These are phyloP conservation scores for Ramalina intermedia DNA, from an alignment of 495 filamentous ascomycete genomes.

Conservation along the genomic window DNA sequence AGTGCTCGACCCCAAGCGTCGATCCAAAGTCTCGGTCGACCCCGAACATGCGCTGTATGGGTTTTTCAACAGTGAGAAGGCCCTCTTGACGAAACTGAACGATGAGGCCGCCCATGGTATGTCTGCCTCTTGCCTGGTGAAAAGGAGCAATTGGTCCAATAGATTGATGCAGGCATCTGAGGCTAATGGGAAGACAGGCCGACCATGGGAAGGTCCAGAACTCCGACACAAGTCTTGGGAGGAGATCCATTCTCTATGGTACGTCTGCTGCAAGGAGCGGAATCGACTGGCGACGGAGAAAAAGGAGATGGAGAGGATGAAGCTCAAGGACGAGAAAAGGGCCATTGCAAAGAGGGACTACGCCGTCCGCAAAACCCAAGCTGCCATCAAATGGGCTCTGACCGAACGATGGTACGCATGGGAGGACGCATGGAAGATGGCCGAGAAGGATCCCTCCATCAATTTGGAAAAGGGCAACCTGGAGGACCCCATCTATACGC, in stretches of 20 bases:
- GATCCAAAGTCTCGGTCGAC: constrained; percentile 40
- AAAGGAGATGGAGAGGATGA: constrained; percentile 58
- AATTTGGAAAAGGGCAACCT: constrained; percentile 26
- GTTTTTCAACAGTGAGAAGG: constrained; percentile 62
- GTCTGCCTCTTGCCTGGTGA: constrained; percentile 4
- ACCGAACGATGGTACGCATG: constrained; percentile 84
- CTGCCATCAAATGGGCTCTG: constrained; percentile 65
- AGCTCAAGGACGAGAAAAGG: constrained; percentile 38
- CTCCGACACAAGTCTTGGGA: constrained; percentile 83
- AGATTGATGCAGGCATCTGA: not conserved
- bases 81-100: constrained; percentile 49
- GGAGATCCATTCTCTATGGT: constrained; percentile 85
- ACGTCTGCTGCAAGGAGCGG: constrained; percentile 82
- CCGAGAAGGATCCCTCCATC: constrained; percentile 37
- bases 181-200: constrained; percentile 34
- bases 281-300: constrained; percentile 75
- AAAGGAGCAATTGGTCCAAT: not conserved
- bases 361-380: constrained; percentile 48
- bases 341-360: constrained; percentile 33
- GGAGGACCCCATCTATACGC: not conserved
- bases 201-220: constrained; percentile 78
- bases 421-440: constrained; percentile 66
- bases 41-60: constrained; percentile 81
- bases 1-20: constrained; percentile 35
- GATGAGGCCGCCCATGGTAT: constrained; percentile 53